Percentiles rank a stretch among this genome's conserved stretches.
Conservation (phyloP, 495 filamentous ascomycete genomes). For the Neurospora africana region DNA sequence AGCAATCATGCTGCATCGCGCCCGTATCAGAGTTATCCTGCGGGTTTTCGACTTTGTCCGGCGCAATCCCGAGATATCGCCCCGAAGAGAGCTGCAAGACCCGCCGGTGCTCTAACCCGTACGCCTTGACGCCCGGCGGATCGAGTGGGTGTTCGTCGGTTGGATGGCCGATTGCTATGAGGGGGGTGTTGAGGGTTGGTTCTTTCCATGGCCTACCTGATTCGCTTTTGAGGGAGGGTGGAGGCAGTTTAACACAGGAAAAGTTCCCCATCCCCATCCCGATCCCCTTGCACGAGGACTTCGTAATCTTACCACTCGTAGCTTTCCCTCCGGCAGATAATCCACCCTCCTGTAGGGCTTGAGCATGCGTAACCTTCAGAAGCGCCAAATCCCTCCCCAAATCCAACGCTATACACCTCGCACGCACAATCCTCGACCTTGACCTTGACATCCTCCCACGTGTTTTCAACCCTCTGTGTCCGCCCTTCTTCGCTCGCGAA, state of each 20-base stretch:
- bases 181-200: neutral
- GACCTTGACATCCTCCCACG: neutral
- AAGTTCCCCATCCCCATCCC: neutral
- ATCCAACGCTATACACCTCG: slow-evolving; percentile 29
- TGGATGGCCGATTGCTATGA: slow-evolving; percentile 33
- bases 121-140: slow-evolving; percentile 23
- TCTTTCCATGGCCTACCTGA: neutral
- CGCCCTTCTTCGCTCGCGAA: neutral
- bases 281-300: neutral
- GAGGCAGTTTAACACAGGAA: neutral
- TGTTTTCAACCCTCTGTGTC: neutral
- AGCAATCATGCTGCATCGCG: slow-evolving; percentile 38
- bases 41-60: slow-evolving; percentile 20
- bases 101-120: slow-evolving; percentile 13
- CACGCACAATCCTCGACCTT: slow-evolving; percentile 18
- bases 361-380: slow-evolving; percentile 22
- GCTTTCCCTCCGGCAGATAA: too few species aligned
- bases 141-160: slow-evolving; percentile 30
- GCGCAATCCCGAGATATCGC: slow-evolving; percentile 24
- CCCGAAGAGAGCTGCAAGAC: slow-evolving; percentile 32
- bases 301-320: too few species aligned
- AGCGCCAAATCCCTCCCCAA: slow-evolving; percentile 29
- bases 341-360: neutral
- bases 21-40: slow-evolving; percentile 41
- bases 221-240: neutral